A percentile compares a stretch with the other conserved stretches of the same genome.
phyloP scores from a whole-genome alignment of 306 rosid species.

The Vigna reflexopilosa region DNA sequence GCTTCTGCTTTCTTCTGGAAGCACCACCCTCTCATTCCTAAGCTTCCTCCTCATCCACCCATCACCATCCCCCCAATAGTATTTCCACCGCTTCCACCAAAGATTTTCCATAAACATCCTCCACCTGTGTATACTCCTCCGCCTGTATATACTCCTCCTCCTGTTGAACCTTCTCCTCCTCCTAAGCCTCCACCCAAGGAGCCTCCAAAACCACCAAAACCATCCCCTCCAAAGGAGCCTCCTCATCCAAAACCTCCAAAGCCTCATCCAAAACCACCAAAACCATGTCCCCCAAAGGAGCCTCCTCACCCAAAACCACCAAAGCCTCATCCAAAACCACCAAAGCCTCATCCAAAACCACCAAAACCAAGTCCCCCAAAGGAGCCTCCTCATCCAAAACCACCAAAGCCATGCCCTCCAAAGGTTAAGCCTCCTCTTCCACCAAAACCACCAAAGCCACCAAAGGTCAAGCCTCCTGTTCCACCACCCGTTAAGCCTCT shows the following conservation, averaged over 20 bases:
- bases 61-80: constrained; percentile 50
- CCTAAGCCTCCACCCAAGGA: constrained; percentile 16
- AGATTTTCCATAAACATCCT: constrained; percentile 51
- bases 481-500: not conserved
- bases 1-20: constrained; percentile 73
- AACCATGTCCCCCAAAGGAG: not conserved
- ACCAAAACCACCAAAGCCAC: not conserved
- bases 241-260: constrained; percentile 25
- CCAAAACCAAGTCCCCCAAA: not conserved
- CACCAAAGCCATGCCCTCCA: not conserved
- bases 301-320: not conserved
- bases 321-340: not conserved
- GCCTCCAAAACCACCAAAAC: constrained; percentile 17
- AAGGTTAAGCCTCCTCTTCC: not conserved
- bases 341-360: constrained; percentile 22
- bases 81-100: constrained; percentile 45
- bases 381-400: not conserved
- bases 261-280: not conserved
- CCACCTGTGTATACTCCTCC: constrained; percentile 35
- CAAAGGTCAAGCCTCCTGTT: not conserved
- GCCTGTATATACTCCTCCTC: not conserved
- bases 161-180: constrained; percentile 25
- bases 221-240: constrained; percentile 18
- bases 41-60: constrained; percentile 49
- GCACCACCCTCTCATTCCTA: constrained; percentile 57